These are phyloP conservation scores for Annulohypoxylon bovei DNA, from an alignment of 495 filamentous ascomycete species.

Conservation along the genomic window DNA sequence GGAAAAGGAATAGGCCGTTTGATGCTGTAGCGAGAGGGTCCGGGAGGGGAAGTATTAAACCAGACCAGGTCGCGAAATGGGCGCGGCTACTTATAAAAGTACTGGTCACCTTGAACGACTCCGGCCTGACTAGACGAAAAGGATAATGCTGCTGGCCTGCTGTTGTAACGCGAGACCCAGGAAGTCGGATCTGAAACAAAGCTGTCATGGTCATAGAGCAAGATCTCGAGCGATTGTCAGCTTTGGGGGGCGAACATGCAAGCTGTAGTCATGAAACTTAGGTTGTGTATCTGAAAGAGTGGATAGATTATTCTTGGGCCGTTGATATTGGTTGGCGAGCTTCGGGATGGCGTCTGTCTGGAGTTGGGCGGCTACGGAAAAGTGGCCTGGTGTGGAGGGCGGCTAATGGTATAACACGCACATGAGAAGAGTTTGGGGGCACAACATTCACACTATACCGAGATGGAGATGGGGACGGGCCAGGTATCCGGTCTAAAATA, in stretches of 20 bases:
- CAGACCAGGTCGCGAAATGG: conserved; percentile 49
- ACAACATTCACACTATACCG: conserved; percentile 21
- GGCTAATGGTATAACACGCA: conserved; percentile 48
- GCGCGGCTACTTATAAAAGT: conserved; percentile 49
- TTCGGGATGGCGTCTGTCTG: conserved; percentile 62
- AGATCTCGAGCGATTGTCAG: conserved; percentile 44
- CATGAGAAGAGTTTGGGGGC: conserved; percentile 36
- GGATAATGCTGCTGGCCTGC: conserved; percentile 39
- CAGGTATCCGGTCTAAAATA: conserved; percentile 45
- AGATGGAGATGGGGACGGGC: conserved; percentile 28
- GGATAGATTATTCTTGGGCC: conserved; percentile 50
- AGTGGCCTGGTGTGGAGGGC: conserved; percentile 51
- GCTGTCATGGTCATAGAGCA: conserved; percentile 46
- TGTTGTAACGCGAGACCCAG: conserved; percentile 39
- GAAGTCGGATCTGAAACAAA: conserved; percentile 57
- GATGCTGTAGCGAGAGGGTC: conserved; percentile 49
- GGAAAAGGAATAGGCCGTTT: conserved; percentile 48
- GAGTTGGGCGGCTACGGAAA: conserved; percentile 60
- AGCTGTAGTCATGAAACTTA: conserved; percentile 57
- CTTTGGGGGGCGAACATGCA: conserved; percentile 47
- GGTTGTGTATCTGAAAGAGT: conserved; percentile 60
- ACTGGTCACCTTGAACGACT: conserved; percentile 25
- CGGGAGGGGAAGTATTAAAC: conserved; percentile 43
- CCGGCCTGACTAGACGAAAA: conserved; percentile 24
- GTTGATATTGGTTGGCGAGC: conserved; percentile 58